Evolutionary conservation across 371 early-diverging fungal genomes (phyloP).

Genomic region (Lichtheimia ornata): DNA sequence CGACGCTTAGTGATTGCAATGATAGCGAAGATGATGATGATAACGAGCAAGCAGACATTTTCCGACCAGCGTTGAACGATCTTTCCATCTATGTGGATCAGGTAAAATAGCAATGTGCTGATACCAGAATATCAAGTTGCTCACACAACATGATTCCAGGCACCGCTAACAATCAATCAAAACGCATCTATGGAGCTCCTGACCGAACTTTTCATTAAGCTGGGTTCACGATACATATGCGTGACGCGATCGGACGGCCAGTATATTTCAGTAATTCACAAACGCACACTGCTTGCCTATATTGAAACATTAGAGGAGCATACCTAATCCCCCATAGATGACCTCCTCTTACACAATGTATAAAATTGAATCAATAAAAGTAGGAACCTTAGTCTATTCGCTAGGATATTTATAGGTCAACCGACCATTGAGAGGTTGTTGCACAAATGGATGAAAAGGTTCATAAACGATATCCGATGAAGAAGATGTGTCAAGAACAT

Average conservation of each 20-base stretch:
- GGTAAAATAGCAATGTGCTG: conserved; percentile 23
- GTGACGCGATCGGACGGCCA: conserved; percentile 58
- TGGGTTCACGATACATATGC: conserved; percentile 71
- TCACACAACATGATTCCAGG: conserved; percentile 29
- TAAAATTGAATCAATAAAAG: too few species aligned
- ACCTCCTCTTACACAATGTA: too few species aligned
- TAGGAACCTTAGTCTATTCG: too few species aligned
- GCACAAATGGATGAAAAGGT: too few species aligned
- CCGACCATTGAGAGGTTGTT: too few species aligned
- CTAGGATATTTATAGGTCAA: too few species aligned
- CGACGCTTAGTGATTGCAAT: background rate
- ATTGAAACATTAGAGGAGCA: conserved; percentile 60
- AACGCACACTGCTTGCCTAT: conserved; percentile 69
- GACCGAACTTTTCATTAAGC: conserved; percentile 82
- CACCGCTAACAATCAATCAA: conserved; percentile 76
- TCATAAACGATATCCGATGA: too few species aligned
- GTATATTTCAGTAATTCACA: conserved; percentile 75
- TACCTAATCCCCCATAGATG: too few species aligned
- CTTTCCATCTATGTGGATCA: conserved; percentile 78
- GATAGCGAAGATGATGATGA: conserved; percentile 1
- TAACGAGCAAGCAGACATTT: background rate
- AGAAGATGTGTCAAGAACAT: too few species aligned
- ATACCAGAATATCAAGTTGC: background rate
- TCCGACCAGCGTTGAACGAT: conserved; percentile 40
- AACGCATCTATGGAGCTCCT: conserved; percentile 83